Conservation (phyloP, 2,329 filamentous ascomycete species). For the Claviceps maximensis region DNA sequence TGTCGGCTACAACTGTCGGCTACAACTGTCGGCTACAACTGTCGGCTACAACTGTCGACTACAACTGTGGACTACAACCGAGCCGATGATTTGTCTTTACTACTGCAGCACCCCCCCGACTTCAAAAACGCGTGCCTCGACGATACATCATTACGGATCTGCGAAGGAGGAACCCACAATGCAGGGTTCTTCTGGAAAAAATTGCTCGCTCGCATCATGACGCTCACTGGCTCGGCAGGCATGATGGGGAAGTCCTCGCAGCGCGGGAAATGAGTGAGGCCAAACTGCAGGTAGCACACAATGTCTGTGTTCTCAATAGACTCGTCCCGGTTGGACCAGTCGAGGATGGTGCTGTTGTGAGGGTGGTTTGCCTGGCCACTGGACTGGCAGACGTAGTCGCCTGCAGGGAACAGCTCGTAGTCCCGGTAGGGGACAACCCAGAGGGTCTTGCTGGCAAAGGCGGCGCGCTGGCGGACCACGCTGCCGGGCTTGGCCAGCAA, state of each 20-base stretch:
- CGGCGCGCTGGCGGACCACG: constrained; percentile 24
- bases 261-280: constrained; percentile 48
- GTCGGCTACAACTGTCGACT: no score
- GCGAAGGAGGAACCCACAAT: constrained; percentile 33
- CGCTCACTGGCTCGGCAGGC: constrained; percentile 44
- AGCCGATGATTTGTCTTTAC: constrained; percentile 7
- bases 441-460: constrained; percentile 28
- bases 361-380: constrained; percentile 17
- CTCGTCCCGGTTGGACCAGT: constrained; percentile 36
- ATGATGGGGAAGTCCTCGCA: constrained; percentile 57
- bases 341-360: constrained; percentile 20
- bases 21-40: no score
- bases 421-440: constrained; percentile 31
- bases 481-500: constrained; percentile 29
- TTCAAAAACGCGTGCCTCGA: constrained; percentile 10
- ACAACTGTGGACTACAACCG: no score
- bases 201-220: constrained; percentile 35
- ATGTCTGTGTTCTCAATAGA: constrained; percentile 35
- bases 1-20: no score
- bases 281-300: constrained; percentile 36
- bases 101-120: constrained; percentile 5
- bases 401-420: constrained; percentile 28
- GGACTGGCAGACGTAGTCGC: constrained; percentile 34
- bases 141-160: constrained; percentile 19
- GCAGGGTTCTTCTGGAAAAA: constrained; percentile 40